Evolutionary conservation across 495 filamentous ascomycete species (phyloP).

Genomic region (Amphirosellinia nigrospora): DNA sequence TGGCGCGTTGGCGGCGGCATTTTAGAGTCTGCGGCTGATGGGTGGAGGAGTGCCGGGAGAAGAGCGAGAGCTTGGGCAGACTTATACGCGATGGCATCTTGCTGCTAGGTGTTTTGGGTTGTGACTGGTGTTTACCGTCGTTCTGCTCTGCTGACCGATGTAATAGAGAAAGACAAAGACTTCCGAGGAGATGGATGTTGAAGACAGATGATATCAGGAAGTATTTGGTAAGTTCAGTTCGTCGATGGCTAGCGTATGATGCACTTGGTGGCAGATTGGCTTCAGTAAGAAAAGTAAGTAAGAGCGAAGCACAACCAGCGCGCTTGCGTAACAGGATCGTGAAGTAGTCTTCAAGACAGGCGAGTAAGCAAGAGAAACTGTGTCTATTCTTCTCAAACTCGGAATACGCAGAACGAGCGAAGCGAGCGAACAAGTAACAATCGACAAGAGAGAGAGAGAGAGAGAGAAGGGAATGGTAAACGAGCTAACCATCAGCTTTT

Average conservation of each 20-base stretch:
- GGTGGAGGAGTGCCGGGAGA: slow-evolving; percentile 15
- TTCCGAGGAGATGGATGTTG: not conserved
- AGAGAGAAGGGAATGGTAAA: not conserved
- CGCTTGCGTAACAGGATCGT: slow-evolving; percentile 9
- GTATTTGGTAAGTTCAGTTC: not conserved
- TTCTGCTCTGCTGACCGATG: not conserved
- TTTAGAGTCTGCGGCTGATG: slow-evolving; percentile 52
- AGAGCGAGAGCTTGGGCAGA: slow-evolving; percentile 13
- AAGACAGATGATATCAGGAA: not conserved
- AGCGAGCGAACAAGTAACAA: not conserved
- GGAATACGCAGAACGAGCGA: slow-evolving; percentile 12
- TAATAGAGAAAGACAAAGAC: not conserved
- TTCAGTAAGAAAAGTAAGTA: not conserved
- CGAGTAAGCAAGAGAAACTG: not conserved
- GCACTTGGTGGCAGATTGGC: not conserved
- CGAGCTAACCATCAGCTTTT: not conserved
- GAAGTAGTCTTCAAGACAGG: not conserved
- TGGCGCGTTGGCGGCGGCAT: slow-evolving; percentile 7
- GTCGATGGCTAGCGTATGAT: not conserved
- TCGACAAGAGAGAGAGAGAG: too few relatives aligned
- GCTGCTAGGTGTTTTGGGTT: not conserved
- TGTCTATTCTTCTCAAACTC: not conserved
- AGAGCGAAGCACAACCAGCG: slow-evolving; percentile 19
- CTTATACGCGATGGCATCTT: slow-evolving; percentile 23
- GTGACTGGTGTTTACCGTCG: slow-evolving; percentile 2